Conservation (phyloP, 73 alveolate species). For the Paraurostyla sp. region DNA sequence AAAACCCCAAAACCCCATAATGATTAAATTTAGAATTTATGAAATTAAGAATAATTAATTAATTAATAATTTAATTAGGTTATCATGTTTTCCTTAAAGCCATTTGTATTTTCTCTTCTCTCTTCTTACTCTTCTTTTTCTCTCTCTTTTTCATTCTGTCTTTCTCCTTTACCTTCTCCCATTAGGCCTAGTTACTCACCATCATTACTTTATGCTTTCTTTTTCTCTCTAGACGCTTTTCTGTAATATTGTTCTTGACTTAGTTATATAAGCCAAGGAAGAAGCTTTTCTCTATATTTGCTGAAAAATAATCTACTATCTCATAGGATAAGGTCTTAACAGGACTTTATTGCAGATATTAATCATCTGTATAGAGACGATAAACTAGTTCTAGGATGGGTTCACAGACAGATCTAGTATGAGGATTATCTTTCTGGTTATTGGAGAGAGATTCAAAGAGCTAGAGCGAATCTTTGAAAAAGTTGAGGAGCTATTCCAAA, state of each 20-base stretch:
- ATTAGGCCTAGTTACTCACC: slow-evolving; percentile 6
- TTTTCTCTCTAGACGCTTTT: slow-evolving; percentile 43
- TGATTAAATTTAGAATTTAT: background rate
- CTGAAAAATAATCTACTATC: slow-evolving; percentile 14
- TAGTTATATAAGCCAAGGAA: slow-evolving; percentile 28
- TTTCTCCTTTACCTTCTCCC: slow-evolving; percentile 22
- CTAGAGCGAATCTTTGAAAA: background rate
- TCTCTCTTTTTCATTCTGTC: slow-evolving; percentile 51
- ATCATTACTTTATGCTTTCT: background rate
- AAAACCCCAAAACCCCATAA: background rate
- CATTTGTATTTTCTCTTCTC: slow-evolving; percentile 36
- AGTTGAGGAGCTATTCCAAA: background rate
- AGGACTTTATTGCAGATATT: background rate
- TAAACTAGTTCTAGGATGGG: slow-evolving; percentile 38
- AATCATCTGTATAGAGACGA: slow-evolving; percentile 43
- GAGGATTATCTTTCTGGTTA: background rate
- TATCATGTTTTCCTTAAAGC: background rate
- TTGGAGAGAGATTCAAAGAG: slow-evolving; percentile 17
- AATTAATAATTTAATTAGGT: background rate
- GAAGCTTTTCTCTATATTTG: slow-evolving; percentile 2
- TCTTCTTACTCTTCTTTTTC: slow-evolving; percentile 50
- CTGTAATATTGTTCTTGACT: slow-evolving; percentile 17
- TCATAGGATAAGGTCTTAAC: background rate
- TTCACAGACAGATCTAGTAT: background rate
- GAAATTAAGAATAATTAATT: background rate